Percentiles rank a stretch among this genome's conserved stretches.
phyloP scores from a whole-genome alignment of 2,329 filamentous ascomycete species.

The Orbilia ellipsospora region DNA sequence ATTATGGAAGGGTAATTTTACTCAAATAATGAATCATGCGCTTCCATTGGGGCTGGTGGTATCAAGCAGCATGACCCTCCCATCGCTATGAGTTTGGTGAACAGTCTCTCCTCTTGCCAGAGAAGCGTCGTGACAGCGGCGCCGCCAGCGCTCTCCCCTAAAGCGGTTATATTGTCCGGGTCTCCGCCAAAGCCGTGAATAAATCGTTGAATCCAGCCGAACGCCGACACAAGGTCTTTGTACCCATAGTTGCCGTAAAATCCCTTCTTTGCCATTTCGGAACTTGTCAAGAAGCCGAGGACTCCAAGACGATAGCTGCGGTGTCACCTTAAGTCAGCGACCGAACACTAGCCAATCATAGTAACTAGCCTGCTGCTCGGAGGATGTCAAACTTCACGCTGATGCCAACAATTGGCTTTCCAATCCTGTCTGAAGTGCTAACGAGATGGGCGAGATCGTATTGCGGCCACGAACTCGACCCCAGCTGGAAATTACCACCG shows the following conservation, averaged over 20 bases:
- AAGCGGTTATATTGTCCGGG: conserved; percentile 60
- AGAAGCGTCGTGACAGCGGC: conserved; percentile 43
- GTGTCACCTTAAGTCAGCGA: conserved; percentile 56
- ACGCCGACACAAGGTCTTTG: conserved; percentile 55
- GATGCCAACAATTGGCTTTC: conserved; percentile 65
- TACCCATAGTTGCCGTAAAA: conserved; percentile 56
- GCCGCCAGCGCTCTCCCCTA: conserved; percentile 60
- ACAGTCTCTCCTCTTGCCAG: conserved; percentile 49
- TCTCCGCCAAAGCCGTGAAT: conserved; percentile 62
- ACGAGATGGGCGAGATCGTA: conserved; percentile 66
- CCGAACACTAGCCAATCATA: background rate
- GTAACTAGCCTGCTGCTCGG: background rate
- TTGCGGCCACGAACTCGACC: conserved; percentile 68
- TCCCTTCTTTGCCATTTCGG: conserved; percentile 31
- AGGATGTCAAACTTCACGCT: conserved; percentile 63
- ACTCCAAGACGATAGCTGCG: conserved; percentile 60
- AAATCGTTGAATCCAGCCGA: conserved; percentile 57
- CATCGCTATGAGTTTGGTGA: conserved; percentile 46
- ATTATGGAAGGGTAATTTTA: conserved; percentile 6
- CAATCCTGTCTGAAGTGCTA: conserved; percentile 63
- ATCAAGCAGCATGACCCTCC: conserved; percentile 49
- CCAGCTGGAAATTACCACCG: conserved; percentile 67
- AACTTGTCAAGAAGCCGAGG: conserved; percentile 38
- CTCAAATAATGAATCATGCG: conserved; percentile 48
- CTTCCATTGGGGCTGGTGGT: conserved; percentile 39